phyloP scores from a whole-genome alignment of 371 early-diverging fungal genomes.

The Circinella minor region DNA sequence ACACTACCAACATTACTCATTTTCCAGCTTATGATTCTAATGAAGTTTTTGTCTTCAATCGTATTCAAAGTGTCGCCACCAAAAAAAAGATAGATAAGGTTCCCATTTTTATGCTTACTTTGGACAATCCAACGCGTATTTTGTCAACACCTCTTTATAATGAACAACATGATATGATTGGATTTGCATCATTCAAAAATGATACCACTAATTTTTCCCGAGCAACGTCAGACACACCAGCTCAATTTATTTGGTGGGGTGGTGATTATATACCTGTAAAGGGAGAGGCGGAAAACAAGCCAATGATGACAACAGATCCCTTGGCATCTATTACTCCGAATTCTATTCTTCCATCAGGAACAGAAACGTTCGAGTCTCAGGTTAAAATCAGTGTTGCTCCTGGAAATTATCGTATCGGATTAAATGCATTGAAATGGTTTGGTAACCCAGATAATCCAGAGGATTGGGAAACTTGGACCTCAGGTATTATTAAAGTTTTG shows the following conservation, averaged over 20 bases:
- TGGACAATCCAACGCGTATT: neutral
- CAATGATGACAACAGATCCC: too few relatives aligned
- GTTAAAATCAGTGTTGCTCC: neutral
- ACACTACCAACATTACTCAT: neutral
- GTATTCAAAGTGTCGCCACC: neutral
- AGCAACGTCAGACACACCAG: too few relatives aligned
- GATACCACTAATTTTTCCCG: too few relatives aligned
- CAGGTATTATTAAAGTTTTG: neutral
- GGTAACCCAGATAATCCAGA: neutral
- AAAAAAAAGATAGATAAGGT: neutral
- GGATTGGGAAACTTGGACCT: constrained; percentile 1
- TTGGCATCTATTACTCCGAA: neutral
- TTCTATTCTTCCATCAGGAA: neutral
- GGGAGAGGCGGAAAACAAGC: too few relatives aligned
- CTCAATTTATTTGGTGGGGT: too few relatives aligned
- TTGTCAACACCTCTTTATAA: neutral
- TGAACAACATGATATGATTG: neutral
- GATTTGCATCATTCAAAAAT: neutral
- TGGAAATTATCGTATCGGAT: neutral
- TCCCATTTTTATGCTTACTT: neutral
- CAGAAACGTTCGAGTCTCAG: neutral
- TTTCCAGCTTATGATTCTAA: neutral
- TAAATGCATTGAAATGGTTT: constrained; percentile 1
- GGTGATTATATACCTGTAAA: too few relatives aligned
- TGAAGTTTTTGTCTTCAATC: neutral